Percentiles rank a stretch among this genome's conserved stretches.
These are phyloP conservation scores for Phytophthora foliorum DNA, from an alignment of 352 stramenopile genomes.

Conservation along the genomic window DNA sequence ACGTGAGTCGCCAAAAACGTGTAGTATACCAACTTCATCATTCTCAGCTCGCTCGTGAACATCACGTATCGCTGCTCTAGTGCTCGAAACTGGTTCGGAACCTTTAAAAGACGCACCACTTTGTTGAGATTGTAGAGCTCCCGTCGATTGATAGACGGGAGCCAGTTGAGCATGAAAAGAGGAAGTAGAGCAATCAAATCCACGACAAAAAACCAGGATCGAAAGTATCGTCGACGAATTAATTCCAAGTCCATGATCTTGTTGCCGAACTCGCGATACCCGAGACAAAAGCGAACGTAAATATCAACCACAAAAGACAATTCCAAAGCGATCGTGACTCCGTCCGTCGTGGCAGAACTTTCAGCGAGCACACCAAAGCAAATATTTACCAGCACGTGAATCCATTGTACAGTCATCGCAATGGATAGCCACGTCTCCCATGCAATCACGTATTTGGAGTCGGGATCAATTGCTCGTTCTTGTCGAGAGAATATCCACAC, in stretches of 20 bases:
- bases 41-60: constrained; percentile 49
- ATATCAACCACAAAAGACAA: constrained; percentile 54
- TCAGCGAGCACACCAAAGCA: constrained; percentile 36
- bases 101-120: constrained; percentile 50
- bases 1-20: constrained; percentile 55
- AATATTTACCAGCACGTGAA: constrained; percentile 50
- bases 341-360: constrained; percentile 13
- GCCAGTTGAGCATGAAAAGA: constrained; percentile 58
- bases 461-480: constrained; percentile 39
- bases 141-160: constrained; percentile 24
- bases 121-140: constrained; percentile 73
- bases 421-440: constrained; percentile 47
- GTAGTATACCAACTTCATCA: constrained; percentile 67
- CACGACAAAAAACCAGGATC: constrained; percentile 48
- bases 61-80: constrained; percentile 57
- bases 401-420: constrained; percentile 46
- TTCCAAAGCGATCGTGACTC: constrained; percentile 43
- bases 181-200: constrained; percentile 53
- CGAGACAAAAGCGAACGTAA: constrained; percentile 50
- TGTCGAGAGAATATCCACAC: constrained; percentile 11
- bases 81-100: constrained; percentile 36
- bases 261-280: constrained; percentile 67
- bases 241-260: constrained; percentile 59
- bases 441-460: constrained; percentile 33
- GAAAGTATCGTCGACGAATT: constrained; percentile 50